Conservation (phyloP, 2,329 filamentous ascomycete species). For the Aspergillus latus region DNA sequence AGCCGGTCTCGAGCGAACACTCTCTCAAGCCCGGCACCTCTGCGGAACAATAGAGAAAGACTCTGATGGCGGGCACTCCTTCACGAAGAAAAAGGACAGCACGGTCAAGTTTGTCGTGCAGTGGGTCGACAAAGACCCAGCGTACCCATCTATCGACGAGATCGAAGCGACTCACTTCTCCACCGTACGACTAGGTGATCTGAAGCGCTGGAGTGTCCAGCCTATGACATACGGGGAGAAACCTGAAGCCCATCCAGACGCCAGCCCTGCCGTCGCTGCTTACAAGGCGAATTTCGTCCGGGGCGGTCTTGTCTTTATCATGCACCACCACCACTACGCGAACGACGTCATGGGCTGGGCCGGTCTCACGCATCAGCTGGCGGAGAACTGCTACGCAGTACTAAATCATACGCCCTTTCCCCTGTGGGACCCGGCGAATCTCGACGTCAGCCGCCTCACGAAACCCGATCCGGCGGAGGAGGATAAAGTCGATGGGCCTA, state of each 20-base stretch:
- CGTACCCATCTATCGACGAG: conserved; percentile 41
- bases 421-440: conserved; percentile 36
- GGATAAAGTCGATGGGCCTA: conserved; percentile 17
- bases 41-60: conserved; percentile 45
- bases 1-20: conserved; percentile 37
- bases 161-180: conserved; percentile 40
- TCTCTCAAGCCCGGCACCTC: conserved; percentile 42
- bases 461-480: conserved; percentile 30
- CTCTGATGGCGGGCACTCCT: conserved; percentile 36
- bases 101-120: conserved; percentile 41
- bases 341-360: conserved; percentile 48
- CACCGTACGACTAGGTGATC: conserved; percentile 34
- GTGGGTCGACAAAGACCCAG: conserved; percentile 33
- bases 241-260: conserved; percentile 38
- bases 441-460: conserved; percentile 39
- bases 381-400: conserved; percentile 45
- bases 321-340: conserved; percentile 46
- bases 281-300: conserved; percentile 47
- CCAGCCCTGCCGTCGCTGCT: conserved; percentile 35
- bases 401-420: conserved; percentile 33
- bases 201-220: conserved; percentile 35
- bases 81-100: conserved; percentile 37
- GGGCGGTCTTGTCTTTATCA: conserved; percentile 45
- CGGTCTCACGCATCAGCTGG: conserved; percentile 41
- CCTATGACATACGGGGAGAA: conserved; percentile 36